phyloP scores from a whole-genome alignment of 73 alveolate genomes.

The Tetrahymena elliotti region DNA sequence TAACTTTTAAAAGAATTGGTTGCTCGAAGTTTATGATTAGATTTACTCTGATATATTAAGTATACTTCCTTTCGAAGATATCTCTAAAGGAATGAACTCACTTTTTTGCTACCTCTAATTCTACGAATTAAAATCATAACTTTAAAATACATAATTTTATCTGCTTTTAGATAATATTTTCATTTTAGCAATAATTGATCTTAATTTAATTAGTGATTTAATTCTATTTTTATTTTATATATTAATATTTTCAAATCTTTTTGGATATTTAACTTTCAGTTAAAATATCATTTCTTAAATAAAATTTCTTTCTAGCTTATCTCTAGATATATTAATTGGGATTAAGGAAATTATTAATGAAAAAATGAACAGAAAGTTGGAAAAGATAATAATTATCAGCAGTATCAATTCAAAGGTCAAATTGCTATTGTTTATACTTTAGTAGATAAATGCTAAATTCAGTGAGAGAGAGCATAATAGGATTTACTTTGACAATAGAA shows the following conservation, averaged over 20 bases:
- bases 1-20: not conserved
- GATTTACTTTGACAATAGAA: too few species aligned
- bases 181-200: too few species aligned
- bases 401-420: too few species aligned
- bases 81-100: not conserved
- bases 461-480: not conserved
- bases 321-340: not conserved
- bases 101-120: too few species aligned
- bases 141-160: too few species aligned
- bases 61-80: not conserved
- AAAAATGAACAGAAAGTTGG: not conserved
- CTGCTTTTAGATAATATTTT: too few species aligned
- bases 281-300: not conserved
- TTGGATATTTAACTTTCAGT: not conserved
- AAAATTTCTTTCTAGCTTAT: not conserved
- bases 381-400: too few species aligned
- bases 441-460: not conserved
- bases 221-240: not conserved
- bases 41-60: not conserved
- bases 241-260: not conserved
- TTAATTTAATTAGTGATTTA: not conserved
- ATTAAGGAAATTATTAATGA: not conserved
- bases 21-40: not conserved
- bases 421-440: not conserved
- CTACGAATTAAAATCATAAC: not conserved